Conservation (phyloP, 495 filamentous ascomycete genomes). For the Parmelia sp. region DNA sequence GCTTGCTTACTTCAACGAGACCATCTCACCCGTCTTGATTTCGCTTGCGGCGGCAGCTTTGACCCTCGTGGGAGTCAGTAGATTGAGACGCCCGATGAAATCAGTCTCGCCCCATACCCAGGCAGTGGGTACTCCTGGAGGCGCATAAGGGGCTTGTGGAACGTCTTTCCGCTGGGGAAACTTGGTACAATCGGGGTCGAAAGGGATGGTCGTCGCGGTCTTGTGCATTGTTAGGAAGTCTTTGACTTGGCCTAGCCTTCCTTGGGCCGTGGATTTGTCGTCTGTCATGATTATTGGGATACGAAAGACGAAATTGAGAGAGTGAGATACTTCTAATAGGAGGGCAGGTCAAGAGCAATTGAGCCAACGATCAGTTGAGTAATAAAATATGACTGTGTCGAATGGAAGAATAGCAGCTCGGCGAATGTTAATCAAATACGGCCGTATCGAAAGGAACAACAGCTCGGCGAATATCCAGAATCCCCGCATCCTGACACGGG, state of each 20-base stretch:
- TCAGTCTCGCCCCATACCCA: slow-evolving; percentile 63
- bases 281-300: neutral
- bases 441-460: neutral
- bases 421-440: too few species aligned
- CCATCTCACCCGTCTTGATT: slow-evolving; percentile 50
- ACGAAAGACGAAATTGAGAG: neutral
- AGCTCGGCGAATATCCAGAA: neutral
- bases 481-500: slow-evolving; percentile 6
- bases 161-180: slow-evolving; percentile 51
- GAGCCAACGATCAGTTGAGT: neutral
- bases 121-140: slow-evolving; percentile 40
- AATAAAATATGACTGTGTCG: neutral
- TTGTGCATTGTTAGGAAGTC: slow-evolving; percentile 40
- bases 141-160: slow-evolving; percentile 39
- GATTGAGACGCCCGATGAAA: slow-evolving; percentile 46
- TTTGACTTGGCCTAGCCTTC: slow-evolving; percentile 35
- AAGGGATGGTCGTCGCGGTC: slow-evolving; percentile 44
- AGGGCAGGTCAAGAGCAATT: neutral
- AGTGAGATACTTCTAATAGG: neutral
- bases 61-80: slow-evolving; percentile 51
- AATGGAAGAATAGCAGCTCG: neutral
- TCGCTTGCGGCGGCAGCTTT: slow-evolving; percentile 43
- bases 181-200: slow-evolving; percentile 46
- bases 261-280: slow-evolving; percentile 22
- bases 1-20: slow-evolving; percentile 39